phyloP scores from a whole-genome alignment of 495 filamentous ascomycete genomes.

The Ascobolus immersus region DNA sequence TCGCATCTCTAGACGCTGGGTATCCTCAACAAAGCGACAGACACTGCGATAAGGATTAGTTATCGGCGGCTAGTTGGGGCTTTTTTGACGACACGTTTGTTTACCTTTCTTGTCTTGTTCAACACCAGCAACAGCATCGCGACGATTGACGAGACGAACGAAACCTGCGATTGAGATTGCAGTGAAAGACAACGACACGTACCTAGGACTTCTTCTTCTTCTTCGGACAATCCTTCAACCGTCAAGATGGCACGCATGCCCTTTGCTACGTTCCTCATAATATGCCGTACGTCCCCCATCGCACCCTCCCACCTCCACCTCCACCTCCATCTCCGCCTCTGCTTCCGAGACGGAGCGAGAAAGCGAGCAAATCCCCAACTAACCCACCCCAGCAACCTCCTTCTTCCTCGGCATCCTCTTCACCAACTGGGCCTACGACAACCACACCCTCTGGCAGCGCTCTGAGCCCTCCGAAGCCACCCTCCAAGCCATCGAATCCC shows the following conservation, averaged over 20 bases:
- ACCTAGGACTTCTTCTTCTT: no score
- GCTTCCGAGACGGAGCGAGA: constrained; percentile 1
- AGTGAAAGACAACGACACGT: no score
- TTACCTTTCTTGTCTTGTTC: no score
- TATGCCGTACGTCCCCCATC: constrained; percentile 44
- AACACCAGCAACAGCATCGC: no score
- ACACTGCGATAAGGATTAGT: no score
- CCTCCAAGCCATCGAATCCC: constrained; percentile 34
- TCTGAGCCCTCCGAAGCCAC: constrained; percentile 7
- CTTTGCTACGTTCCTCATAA: constrained; percentile 88
- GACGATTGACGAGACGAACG: no score
- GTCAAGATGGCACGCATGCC: constrained; percentile 7
- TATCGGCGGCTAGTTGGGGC: no score
- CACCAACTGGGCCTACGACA: constrained; percentile 92
- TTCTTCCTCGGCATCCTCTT: constrained; percentile 98
- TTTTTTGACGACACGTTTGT: no score
- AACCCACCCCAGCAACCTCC: constrained; percentile 37
- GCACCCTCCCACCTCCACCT: not conserved
- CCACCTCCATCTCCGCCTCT: not conserved
- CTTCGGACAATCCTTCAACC: no score
- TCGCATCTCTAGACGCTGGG: no score
- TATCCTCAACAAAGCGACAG: no score
- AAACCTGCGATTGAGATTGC: no score
- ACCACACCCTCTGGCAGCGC: constrained; percentile 61
- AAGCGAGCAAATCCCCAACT: constrained; percentile 4